Evolutionary conservation across 371 early-diverging fungal genomes (phyloP), one percentile per base, ranked within the genome.

Genomic region (Saksenaea oblongispora): DNA sequence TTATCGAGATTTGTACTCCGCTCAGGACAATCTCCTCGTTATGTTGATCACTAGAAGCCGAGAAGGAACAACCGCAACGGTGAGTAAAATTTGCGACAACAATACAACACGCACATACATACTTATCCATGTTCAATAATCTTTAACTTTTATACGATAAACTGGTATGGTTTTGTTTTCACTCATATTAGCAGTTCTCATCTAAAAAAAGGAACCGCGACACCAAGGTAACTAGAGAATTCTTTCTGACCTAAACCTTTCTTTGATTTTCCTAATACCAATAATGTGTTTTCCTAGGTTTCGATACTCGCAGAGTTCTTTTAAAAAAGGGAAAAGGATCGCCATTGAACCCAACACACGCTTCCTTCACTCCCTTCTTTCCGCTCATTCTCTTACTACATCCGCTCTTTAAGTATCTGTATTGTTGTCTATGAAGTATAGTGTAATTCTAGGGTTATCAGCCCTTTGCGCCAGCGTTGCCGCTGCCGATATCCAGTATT

Each of bases 401-500:
- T 47, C 11, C 27, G 11, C 10, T 39, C 39, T 11, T 39, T 39
- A 14, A 3, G 11, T 39, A 14, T 39, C 10, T 11, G 31, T 4
- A 31, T 22, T 47, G 10, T 47, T 22, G 2, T 47, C 51, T 8
- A 47, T 47, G 51, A 47, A 47, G 22, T 47, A n/a, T 22, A 22
- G 10, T 11, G 22, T 47, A 18, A 9, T 47, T 47, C 22, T 47
- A 10, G 51, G 51, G 11, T 22, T 47, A 11, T n/a, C 51, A 22
- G 51, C 51, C 0, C 51, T 47, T 47, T 47, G 51, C 22, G 51
- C 58, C 39, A 34, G 28, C n/a, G 56, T 59, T 18, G 18, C 54
- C 13, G 73, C 73, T 28, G 73, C 66, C 9, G 73, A 76, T 58
- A 61, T 73, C 44, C 66, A 75, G 31, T 78, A 78, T 37, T 54